Conservation (phyloP, 2,329 filamentous ascomycete species). For the Ceratocystiopsis minuta region DNA sequence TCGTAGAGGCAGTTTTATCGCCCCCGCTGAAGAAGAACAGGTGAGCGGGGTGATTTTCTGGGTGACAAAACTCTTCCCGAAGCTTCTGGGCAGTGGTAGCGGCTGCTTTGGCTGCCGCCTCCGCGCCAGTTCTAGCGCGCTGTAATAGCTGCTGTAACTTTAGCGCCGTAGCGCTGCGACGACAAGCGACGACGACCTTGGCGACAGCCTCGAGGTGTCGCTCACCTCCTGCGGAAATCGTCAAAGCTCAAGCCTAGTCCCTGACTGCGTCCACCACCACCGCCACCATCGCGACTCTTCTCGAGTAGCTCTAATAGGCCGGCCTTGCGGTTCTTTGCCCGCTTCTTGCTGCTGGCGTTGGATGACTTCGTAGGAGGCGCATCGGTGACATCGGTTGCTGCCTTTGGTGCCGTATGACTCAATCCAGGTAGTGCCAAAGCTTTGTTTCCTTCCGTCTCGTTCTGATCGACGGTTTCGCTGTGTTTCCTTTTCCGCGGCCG, state of each 20-base stretch:
- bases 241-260: conserved; percentile 32
- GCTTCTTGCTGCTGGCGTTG: conserved; percentile 29
- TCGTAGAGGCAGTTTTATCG: too few relatives aligned
- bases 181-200: not conserved
- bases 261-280: conserved; percentile 16
- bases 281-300: conserved; percentile 23
- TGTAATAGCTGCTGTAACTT: too few relatives aligned
- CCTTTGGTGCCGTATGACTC: not conserved
- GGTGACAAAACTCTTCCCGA: conserved; percentile 4
- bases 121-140: too few relatives aligned
- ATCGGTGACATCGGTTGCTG: not conserved
- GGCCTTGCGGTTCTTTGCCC: conserved; percentile 45
- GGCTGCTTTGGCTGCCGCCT: not conserved
- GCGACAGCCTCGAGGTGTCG: too few relatives aligned
- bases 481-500: conserved; percentile 10
- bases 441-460: not conserved
- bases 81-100: conserved; percentile 8
- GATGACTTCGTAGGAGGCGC: conserved; percentile 10
- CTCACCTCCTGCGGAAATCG: conserved; percentile 31
- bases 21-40: too few relatives aligned
- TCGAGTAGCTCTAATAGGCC: conserved; percentile 48
- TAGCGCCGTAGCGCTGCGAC: too few relatives aligned
- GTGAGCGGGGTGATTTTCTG: too few relatives aligned
- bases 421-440: too few relatives aligned
- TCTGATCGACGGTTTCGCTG: not conserved